Base-by-base conservation (phyloP, 2,329 filamentous ascomycete genomes). In the Aureobasidium uvarum region DNA sequence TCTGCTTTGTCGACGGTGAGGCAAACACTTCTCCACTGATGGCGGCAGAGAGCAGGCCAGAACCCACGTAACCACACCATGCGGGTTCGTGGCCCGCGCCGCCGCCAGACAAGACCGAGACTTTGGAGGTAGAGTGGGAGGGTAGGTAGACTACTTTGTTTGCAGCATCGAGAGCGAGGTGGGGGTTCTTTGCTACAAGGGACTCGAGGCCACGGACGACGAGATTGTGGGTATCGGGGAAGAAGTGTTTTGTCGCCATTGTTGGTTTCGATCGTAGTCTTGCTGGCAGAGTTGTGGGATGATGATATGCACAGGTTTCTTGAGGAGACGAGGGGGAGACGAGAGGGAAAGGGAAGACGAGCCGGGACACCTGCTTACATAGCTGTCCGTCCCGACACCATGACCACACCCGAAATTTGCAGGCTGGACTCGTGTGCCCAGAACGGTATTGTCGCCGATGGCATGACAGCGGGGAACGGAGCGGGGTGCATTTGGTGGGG, bases 231-330 rank as follows among this genome's bases (percentile, higher is more conserved):
- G 81, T 81, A 60, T 77, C 77, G 38, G 79, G 76, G 67, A 84
- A 84, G 74, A 84, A 84, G 71, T 84, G 82, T 73, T 84, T 84
- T 31, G 79, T 77, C 39, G 81, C 83, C 82, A 84, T 84, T 51
- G 43, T 75, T 48, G 23, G 18, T 59, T 23, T 25, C 16, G 39
- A 25, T 31, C 18, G 31, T 33, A 33, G 5, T 6, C 5, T 38
- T 39, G 6, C 18, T 36, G 23, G 36, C 11, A 54, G 31, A 28
- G 16, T 16, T 52, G 28, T 25, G 28, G 23, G 23, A 13, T 18
- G 41, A 54, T 54, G 18, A 38, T 23, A 31, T 31, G 23, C 25
- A 45, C 23, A 18, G 7, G 25, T 43, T 6, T 28, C n/a, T 3
- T n/a, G 43, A 31, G 2, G 28, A 31, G n/a, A 23, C 20, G 43